These are phyloP conservation scores for Lunasporangiospora selenospora DNA, from an alignment of 192 early-diverging fungal genomes.

Conservation along the genomic window DNA sequence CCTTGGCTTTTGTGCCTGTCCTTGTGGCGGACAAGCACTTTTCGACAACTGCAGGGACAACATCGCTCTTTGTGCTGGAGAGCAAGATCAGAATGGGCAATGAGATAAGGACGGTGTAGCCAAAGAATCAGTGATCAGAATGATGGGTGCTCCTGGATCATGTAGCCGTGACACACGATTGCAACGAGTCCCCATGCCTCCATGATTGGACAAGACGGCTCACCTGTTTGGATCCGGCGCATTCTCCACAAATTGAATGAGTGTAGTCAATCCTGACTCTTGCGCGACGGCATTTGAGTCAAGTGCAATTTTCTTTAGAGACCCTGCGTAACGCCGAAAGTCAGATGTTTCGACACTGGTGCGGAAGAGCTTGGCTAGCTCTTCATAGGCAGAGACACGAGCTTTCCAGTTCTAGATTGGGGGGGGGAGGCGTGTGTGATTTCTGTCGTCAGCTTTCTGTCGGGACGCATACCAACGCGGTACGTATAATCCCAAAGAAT, in stretches of 20 bases:
- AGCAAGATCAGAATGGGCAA: background rate
- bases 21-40: slow-evolving; percentile 88
- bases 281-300: slow-evolving; percentile 93
- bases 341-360: slow-evolving; percentile 69
- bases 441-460: no score
- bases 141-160: background rate
- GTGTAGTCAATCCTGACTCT: slow-evolving; percentile 79
- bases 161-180: slow-evolving; percentile 5
- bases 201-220: slow-evolving; percentile 10
- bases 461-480: no score
- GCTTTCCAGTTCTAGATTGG: slow-evolving; percentile 98
- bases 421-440: no score
- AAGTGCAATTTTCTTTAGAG: slow-evolving; percentile 79
- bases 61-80: slow-evolving; percentile 66
- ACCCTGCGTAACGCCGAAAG: slow-evolving; percentile 75
- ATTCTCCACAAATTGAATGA: slow-evolving; percentile 81
- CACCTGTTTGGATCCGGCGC: slow-evolving; percentile 80
- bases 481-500: no score
- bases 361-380: slow-evolving; percentile 74
- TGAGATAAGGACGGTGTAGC: background rate
- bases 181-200: background rate
- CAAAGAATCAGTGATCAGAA: background rate
- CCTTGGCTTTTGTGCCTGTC: slow-evolving; percentile 78
- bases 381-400: slow-evolving; percentile 83
- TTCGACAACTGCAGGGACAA: slow-evolving; percentile 80